Conservation (phyloP, 2,329 filamentous ascomycete genomes). For the Cladosporium sp. region DNA sequence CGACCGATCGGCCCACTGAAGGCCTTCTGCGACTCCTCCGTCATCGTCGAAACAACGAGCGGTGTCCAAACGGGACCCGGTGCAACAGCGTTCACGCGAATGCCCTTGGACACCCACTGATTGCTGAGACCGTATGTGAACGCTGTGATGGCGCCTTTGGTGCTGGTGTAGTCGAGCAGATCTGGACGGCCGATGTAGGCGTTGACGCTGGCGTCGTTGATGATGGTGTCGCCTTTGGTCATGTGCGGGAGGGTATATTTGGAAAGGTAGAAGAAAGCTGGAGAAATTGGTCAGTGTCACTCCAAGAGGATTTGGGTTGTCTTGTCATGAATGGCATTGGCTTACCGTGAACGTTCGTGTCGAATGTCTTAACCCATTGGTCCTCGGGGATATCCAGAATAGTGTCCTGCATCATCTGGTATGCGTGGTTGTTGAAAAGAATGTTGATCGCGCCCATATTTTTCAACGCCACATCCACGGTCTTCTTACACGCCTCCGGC, state of each 20-base stretch:
- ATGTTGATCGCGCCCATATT: constrained; percentile 69
- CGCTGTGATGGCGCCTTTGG: constrained; percentile 72
- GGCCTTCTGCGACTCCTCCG: constrained; percentile 63
- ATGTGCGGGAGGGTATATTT: constrained; percentile 75
- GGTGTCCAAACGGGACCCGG: constrained; percentile 79
- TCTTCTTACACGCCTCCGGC: constrained; percentile 63
- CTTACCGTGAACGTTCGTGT: constrained; percentile 69
- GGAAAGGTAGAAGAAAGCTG: constrained; percentile 67
- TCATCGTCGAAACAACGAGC: constrained; percentile 70
- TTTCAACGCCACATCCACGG: constrained; percentile 63
- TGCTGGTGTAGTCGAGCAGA: constrained; percentile 76
- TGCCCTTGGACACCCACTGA: constrained; percentile 66
- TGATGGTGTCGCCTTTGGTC: constrained; percentile 68
- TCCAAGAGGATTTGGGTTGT: not conserved
- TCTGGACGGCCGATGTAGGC: constrained; percentile 77
- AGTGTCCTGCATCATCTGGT: constrained; percentile 67
- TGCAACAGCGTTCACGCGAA: constrained; percentile 71
- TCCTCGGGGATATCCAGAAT: constrained; percentile 71
- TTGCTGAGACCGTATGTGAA: constrained; percentile 77
- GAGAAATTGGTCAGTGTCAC: not conserved
- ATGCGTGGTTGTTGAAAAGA: constrained; percentile 67
- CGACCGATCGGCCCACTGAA: constrained; percentile 73
- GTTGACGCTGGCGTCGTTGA: constrained; percentile 83
- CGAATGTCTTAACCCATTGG: constrained; percentile 75
- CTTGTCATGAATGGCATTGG: constrained; percentile 34